Conservation (phyloP, 140 eudicot genomes). For the Bidens hawaiensis region DNA sequence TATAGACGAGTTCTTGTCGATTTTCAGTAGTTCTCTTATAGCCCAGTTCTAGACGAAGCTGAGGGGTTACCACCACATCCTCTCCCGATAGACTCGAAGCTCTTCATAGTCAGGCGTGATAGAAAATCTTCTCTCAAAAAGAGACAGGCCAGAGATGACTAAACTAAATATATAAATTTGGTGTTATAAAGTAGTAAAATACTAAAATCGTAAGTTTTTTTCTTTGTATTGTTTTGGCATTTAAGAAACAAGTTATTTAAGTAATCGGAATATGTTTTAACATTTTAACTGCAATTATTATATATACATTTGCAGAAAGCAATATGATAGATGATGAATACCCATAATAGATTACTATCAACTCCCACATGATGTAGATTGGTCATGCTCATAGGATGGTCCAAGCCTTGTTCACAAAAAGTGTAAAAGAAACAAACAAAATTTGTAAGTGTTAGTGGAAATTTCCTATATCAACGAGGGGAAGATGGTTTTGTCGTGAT, state of each 20-base stretch:
- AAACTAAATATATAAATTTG: no score
- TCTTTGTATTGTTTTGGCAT: no score
- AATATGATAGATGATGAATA: not conserved
- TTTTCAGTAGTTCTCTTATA: no score
- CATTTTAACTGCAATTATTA: not conserved
- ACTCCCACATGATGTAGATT: conserved; percentile 11
- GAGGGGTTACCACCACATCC: not conserved
- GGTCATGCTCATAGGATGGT: conserved; percentile 5
- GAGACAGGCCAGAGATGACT: not conserved
- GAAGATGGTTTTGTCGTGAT: not conserved
- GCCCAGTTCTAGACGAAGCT: no score
- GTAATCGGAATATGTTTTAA: not conserved
- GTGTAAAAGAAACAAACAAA: not conserved
- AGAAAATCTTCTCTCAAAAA: not conserved
- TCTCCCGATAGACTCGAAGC: not conserved
- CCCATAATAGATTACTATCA: not conserved
- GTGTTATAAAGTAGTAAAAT: no score
- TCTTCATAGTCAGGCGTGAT: not conserved
- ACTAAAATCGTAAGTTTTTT: no score
- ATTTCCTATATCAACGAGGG: not conserved
- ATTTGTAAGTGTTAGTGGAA: not conserved
- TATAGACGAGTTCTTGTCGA: no score
- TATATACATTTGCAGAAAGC: not conserved
- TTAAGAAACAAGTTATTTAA: no score
- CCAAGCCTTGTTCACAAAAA: conserved; percentile 6